phyloP scores from a whole-genome alignment of 2,329 filamentous ascomycete genomes.

The Pezicula carpinea region DNA sequence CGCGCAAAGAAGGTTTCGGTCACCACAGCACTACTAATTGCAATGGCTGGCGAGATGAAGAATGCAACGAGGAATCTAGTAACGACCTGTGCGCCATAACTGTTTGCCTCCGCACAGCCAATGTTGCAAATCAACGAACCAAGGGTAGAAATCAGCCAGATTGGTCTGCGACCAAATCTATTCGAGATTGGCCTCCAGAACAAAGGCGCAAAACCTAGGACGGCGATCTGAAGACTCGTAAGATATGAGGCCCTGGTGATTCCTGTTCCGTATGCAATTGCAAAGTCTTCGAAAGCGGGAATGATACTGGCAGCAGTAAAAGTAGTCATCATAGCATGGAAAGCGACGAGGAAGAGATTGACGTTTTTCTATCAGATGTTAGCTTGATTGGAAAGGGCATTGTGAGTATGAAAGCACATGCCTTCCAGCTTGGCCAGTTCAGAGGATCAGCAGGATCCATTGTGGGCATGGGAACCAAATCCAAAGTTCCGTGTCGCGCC shows the following conservation, averaged over 20 bases:
- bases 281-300: constrained; percentile 44
- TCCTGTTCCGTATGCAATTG: constrained; percentile 37
- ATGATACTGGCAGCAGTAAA: constrained; percentile 47
- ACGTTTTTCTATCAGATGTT: constrained; percentile 35
- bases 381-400: neutral
- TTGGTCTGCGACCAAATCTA: constrained; percentile 44
- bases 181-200: constrained; percentile 50
- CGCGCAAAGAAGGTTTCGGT: constrained; percentile 51
- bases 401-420: constrained; percentile 10
- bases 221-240: constrained; percentile 47
- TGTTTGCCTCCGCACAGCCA: constrained; percentile 42
- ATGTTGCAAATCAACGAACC: constrained; percentile 43
- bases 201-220: constrained; percentile 44
- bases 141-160: constrained; percentile 44
- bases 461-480: constrained; percentile 46
- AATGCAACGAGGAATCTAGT: constrained; percentile 45
- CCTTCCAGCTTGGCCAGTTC: constrained; percentile 50
- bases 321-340: constrained; percentile 48
- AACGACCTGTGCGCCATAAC: constrained; percentile 41
- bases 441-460: constrained; percentile 46
- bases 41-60: constrained; percentile 49
- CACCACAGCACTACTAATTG: constrained; percentile 49
- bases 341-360: constrained; percentile 46
- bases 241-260: constrained; percentile 43
- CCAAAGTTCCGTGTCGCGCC: constrained; percentile 44